Evolutionary conservation across 805 yeast species (phyloP).

Genomic region (Wickerhamiella dianesei): DNA sequence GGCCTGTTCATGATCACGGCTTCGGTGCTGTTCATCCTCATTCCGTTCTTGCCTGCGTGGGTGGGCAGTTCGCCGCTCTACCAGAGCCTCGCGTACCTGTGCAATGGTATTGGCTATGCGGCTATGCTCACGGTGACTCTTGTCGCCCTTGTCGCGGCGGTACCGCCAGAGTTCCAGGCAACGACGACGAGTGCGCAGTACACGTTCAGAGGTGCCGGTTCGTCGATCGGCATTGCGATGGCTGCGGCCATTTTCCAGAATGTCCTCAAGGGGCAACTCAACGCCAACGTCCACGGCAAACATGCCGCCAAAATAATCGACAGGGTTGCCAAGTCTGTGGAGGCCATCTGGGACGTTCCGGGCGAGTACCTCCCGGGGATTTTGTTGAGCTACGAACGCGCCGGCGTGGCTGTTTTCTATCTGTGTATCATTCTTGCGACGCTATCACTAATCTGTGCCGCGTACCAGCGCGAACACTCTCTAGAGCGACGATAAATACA

Average conservation of each 20-base stretch:
- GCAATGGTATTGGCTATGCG: slow-evolving; percentile 56
- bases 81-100: slow-evolving; percentile 22
- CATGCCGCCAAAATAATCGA: slow-evolving; percentile 26
- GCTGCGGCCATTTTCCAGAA: slow-evolving; percentile 55
- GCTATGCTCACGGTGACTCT: slow-evolving; percentile 56
- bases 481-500: slow-evolving; percentile 9
- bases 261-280: slow-evolving; percentile 27
- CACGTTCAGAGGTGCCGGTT: slow-evolving; percentile 74
- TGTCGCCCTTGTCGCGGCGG: slow-evolving; percentile 64
- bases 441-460: slow-evolving; percentile 31
- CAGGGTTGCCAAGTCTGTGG: slow-evolving; percentile 38
- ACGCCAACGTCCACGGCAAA: slow-evolving; percentile 23
- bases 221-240: slow-evolving; percentile 66
- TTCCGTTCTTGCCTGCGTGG: slow-evolving; percentile 36
- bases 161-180: slow-evolving; percentile 57
- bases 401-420: slow-evolving; percentile 37
- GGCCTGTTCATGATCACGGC: slow-evolving; percentile 39
- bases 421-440: slow-evolving; percentile 32
- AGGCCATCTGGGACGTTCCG: slow-evolving; percentile 38
- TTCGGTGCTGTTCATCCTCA: slow-evolving; percentile 24
- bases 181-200: slow-evolving; percentile 82
- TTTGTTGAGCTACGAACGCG: slow-evolving; percentile 33
- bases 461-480: slow-evolving; percentile 41
- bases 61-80: slow-evolving; percentile 45
- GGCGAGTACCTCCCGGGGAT: slow-evolving; percentile 30